These are phyloP conservation scores for Eryngium alpinum DNA, from an alignment of 140 eudicot species.

Conservation along the genomic window DNA sequence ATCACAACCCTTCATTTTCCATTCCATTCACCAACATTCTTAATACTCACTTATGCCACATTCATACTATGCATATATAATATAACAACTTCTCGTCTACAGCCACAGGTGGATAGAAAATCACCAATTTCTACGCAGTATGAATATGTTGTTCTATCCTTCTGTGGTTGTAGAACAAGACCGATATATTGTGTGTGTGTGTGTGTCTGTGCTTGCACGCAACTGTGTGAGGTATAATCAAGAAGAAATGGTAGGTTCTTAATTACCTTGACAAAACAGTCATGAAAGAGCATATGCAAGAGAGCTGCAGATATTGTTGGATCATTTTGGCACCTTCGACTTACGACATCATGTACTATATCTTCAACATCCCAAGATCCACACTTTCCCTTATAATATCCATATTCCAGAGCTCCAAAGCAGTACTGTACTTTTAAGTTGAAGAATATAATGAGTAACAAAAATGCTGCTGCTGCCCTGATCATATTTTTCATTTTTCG, in stretches of 20 bases:
- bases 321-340: conserved; percentile 22
- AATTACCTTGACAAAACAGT: conserved; percentile 57
- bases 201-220: too few relatives aligned
- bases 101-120: too few relatives aligned
- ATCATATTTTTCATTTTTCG: background rate
- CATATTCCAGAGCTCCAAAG: conserved; percentile 31
- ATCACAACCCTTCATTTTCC: conserved; percentile 51
- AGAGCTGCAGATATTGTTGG: conserved; percentile 41
- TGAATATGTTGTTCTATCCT: background rate
- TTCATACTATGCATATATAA: too few relatives aligned
- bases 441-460: conserved; percentile 27
- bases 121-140: too few relatives aligned
- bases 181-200: background rate
- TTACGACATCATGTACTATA: conserved; percentile 25
- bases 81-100: too few relatives aligned
- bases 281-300: conserved; percentile 61
- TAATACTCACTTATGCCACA: too few relatives aligned
- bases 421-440: conserved; percentile 27
- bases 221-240: too few relatives aligned
- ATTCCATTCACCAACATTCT: background rate
- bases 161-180: background rate
- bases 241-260: background rate
- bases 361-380: conserved; percentile 35
- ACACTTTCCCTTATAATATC: conserved; percentile 59
- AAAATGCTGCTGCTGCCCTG: conserved; percentile 14